phyloP scores from a whole-genome alignment of 345 rosid species.

The Barbarea vulgaris region DNA sequence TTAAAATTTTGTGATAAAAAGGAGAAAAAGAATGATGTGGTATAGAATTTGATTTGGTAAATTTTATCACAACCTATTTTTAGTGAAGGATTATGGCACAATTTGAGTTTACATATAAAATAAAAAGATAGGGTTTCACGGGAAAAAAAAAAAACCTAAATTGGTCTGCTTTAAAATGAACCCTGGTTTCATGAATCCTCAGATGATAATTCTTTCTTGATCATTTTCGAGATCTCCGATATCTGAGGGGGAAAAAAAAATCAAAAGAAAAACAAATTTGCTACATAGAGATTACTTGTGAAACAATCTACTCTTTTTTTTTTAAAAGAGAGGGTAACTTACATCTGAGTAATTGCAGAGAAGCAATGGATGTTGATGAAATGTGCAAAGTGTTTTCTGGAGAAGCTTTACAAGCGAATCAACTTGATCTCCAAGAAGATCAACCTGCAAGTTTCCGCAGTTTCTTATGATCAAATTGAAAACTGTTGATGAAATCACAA shows the following conservation, averaged over 20 bases:
- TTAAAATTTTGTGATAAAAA: background rate
- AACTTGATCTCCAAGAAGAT: slow-evolving; percentile 84
- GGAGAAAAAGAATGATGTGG: background rate
- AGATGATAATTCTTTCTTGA: slow-evolving; percentile 51
- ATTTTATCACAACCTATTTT: background rate
- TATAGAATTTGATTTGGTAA: background rate
- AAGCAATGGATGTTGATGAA: slow-evolving; percentile 47
- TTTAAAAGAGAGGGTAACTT: slow-evolving; percentile 1
- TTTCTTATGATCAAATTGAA: background rate
- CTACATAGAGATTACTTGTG: background rate
- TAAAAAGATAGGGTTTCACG: background rate
- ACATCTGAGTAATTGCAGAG: slow-evolving; percentile 55
- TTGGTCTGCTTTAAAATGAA: background rate
- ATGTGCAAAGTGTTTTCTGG: slow-evolving; percentile 50
- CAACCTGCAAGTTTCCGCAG: slow-evolving; percentile 51
- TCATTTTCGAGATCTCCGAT: slow-evolving; percentile 51
- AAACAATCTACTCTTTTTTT: slow-evolving; percentile 1
- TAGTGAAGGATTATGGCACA: background rate
- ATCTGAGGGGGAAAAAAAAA: slow-evolving; percentile 49
- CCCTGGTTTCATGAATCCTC: background rate
- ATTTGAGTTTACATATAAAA: background rate
- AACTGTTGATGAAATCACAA: background rate
- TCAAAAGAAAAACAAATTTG: background rate
- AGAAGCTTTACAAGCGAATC: slow-evolving; percentile 55
- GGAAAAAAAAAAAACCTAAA: background rate